Evolutionary conservation across 495 filamentous ascomycete genomes (phyloP).

Genomic region (Parathielavia hyrcaniae): DNA sequence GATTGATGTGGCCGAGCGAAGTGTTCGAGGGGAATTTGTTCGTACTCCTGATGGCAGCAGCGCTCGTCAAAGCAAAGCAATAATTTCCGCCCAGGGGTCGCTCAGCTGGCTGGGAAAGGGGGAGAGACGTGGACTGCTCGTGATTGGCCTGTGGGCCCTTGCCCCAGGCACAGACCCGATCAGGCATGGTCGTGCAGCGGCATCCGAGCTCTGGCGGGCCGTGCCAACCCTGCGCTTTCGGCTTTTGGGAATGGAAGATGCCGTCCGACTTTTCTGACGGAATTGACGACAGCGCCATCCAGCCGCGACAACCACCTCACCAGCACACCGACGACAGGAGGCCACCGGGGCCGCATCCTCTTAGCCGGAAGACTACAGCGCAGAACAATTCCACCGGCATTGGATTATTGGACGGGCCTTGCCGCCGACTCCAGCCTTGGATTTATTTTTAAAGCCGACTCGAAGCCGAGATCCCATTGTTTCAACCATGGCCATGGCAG

Average conservation of each 20-base stretch:
- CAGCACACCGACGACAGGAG: conserved; percentile 11
- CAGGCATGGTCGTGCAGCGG: conserved; percentile 21
- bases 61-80: conserved; percentile 40
- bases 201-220: conserved; percentile 21
- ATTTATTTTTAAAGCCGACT: neutral
- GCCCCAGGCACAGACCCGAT: conserved; percentile 30
- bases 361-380: neutral
- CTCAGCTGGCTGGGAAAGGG: conserved; percentile 38
- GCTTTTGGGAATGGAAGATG: conserved; percentile 13
- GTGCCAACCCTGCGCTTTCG: conserved; percentile 24
- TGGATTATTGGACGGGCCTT: neutral
- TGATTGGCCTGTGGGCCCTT: conserved; percentile 39
- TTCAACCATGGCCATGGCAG: conserved; percentile 39
- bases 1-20: conserved; percentile 18
- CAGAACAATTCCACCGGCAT: neutral
- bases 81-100: conserved; percentile 45
- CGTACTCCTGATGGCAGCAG: conserved; percentile 35
- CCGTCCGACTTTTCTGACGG: conserved; percentile 30
- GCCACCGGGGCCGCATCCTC: conserved; percentile 4
- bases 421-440: neutral
- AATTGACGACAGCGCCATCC: conserved; percentile 14
- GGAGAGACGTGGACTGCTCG: conserved; percentile 29
- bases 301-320: conserved; percentile 9
- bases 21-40: conserved; percentile 28
- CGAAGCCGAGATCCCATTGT: neutral